Percentiles rank a stretch among this genome's conserved stretches.
Evolutionary conservation across 495 filamentous ascomycete genomes (phyloP).

Genomic region (Clohesyomyces aquaticus): DNA sequence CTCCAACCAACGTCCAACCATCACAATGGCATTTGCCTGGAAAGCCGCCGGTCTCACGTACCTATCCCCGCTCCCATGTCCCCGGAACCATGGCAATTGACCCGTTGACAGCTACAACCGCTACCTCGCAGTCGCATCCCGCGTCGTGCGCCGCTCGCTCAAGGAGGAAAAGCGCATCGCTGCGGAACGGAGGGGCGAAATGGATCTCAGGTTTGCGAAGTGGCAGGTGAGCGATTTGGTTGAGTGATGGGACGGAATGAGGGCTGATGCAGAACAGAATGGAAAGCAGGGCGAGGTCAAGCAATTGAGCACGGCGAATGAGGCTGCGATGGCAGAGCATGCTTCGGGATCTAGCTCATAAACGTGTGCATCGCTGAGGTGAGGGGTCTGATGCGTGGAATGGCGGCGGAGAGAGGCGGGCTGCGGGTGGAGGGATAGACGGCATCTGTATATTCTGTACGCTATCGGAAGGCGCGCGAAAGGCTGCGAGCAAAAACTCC

Average conservation of each 20-base stretch:
- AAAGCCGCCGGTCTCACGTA: conserved; percentile 97
- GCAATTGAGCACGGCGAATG: conserved; percentile 73
- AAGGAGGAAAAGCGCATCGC: conserved; percentile 86
- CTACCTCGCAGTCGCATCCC: conserved; percentile 75
- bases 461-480: conserved; percentile 23
- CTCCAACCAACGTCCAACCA: conserved; percentile 47
- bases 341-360: conserved; percentile 32
- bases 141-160: conserved; percentile 84
- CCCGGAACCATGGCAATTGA: conserved; percentile 22
- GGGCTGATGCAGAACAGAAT: conserved; percentile 60
- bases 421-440: conserved; percentile 6
- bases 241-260: conserved; percentile 19
- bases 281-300: conserved; percentile 93
- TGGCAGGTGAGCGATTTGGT: conserved; percentile 77
- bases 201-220: conserved; percentile 90
- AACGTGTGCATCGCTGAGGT: not conserved
- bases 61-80: conserved; percentile 42
- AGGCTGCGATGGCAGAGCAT: conserved; percentile 59
- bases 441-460: conserved; percentile 41
- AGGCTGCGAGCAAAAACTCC: conserved; percentile 12
- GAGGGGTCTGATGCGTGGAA: not conserved
- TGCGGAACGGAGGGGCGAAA: conserved; percentile 87
- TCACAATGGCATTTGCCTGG: conserved; percentile 98
- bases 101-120: conserved; percentile 72
- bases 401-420: conserved; percentile 2